Evolutionary conservation across 768 basidiomycete species (phyloP).

Genomic region (Suillus americanus): DNA sequence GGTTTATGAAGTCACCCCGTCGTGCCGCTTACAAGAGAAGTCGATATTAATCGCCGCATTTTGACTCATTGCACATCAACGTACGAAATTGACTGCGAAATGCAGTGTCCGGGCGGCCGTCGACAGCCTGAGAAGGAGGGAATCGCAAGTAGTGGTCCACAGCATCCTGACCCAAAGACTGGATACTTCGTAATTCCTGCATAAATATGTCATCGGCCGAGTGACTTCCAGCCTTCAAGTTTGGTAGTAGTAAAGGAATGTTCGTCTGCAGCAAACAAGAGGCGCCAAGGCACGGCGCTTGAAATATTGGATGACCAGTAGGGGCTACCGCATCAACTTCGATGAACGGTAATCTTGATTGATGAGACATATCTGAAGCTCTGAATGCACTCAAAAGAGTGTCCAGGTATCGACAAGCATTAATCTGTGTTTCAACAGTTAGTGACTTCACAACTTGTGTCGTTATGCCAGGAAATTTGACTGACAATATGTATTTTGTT

Average conservation of each 20-base stretch:
- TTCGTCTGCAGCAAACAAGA: slow-evolving; percentile 54
- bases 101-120: slow-evolving; percentile 45
- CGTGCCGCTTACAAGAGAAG: slow-evolving; percentile 16
- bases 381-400: slow-evolving; percentile 18
- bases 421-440: slow-evolving; percentile 31
- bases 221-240: slow-evolving; percentile 19
- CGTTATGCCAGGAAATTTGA: slow-evolving; percentile 6
- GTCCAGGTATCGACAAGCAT: slow-evolving; percentile 47
- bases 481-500: slow-evolving; percentile 61
- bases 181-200: slow-evolving; percentile 38
- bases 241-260: slow-evolving; percentile 42
- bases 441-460: slow-evolving; percentile 5
- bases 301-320: slow-evolving; percentile 2
- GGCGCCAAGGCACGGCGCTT: slow-evolving; percentile 43
- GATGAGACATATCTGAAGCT: neutral
- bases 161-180: slow-evolving; percentile 33
- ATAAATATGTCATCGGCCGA: slow-evolving; percentile 41
- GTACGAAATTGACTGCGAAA: slow-evolving; percentile 52
- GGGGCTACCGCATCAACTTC: neutral
- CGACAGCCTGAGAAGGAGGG: slow-evolving; percentile 56
- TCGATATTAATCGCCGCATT: slow-evolving; percentile 22
- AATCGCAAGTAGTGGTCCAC: slow-evolving; percentile 40
- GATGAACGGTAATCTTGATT: neutral
- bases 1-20: slow-evolving; percentile 37
- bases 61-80: slow-evolving; percentile 18